Evolutionary conservation across 2,329 filamentous ascomycete species (phyloP), one percentile per base, ranked within the genome.

Genomic region (Alternaria sp.): DNA sequence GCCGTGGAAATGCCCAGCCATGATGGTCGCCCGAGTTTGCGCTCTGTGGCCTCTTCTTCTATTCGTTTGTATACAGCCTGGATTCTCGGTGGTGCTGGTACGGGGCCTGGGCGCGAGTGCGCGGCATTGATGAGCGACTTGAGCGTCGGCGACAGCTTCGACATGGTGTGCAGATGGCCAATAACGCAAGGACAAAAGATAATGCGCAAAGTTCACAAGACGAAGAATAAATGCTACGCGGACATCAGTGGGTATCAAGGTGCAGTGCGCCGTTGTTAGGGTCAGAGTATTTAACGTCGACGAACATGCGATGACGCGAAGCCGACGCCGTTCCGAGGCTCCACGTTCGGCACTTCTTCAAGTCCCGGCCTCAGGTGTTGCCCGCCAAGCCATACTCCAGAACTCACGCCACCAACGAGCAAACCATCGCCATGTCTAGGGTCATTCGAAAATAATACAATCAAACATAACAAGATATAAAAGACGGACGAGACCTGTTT

Each of bases 1-100:
- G 92, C 93, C 1, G 92, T 91, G 10, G 72, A 72, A 17, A 79
- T 68, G 25, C 74, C 71, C n/a, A 79, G 74, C 77, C 77, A 79
- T 72, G 76, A 77, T 21, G 77, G 77, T 5, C 75, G 70, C 1
- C 74, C 73, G 2, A 79, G 68, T 40, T 73, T 74, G 6, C 69
- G 69, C 45, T 68, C 70, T 19, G 69, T 69, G 6, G 76, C 77
- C 62, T 79, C 76, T 45, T 67, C 54, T 46, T 77, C 75, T 50
- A 79, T 77, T 36, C 67, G 72, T 32, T 66, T 69, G 66, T 76
- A 79, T 13, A 79, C 53, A 2, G 70, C 62, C 40, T 77, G 70
- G 9, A 79, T 77, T 23, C 73, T 64, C 6, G 69, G 72, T 4
- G 76, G 76, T 12, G 77, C 76, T 23, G 77, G 76, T 5, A 78